Percentiles rank a stretch among this genome's conserved stretches.
Conservation (phyloP, 352 stramenopile species). For the Phytophthora uliginosa region DNA sequence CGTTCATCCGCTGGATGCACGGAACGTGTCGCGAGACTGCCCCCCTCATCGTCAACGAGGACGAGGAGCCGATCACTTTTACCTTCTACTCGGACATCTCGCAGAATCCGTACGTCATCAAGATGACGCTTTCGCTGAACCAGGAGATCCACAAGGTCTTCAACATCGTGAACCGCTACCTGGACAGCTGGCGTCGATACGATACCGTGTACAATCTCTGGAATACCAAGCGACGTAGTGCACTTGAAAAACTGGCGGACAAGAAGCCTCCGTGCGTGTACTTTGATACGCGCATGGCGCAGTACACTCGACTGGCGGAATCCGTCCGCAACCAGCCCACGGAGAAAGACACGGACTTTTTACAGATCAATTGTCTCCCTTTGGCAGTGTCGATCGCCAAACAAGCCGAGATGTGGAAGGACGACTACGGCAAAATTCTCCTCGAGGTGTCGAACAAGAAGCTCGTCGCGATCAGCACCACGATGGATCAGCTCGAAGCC, state of each 20-base stretch:
- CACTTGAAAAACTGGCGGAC: slow-evolving; percentile 94
- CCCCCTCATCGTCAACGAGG: slow-evolving; percentile 90
- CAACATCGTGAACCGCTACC: slow-evolving; percentile 95
- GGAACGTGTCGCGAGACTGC: slow-evolving; percentile 94
- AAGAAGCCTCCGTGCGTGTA: slow-evolving; percentile 95
- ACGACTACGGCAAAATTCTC: slow-evolving; percentile 95
- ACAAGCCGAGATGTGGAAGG: slow-evolving; percentile 95
- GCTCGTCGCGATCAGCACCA: slow-evolving; percentile 72
- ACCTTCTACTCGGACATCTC: slow-evolving; percentile 97
- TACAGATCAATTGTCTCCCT: slow-evolving; percentile 94
- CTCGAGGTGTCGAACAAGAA: slow-evolving; percentile 90
- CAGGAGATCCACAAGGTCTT: slow-evolving; percentile 96
- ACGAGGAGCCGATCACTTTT: slow-evolving; percentile 96
- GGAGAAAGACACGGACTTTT: slow-evolving; percentile 96
- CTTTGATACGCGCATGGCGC: slow-evolving; percentile 94
- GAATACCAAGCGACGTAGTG: slow-evolving; percentile 93
- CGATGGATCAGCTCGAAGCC: slow-evolving; percentile 83
- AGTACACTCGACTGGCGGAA: slow-evolving; percentile 92
- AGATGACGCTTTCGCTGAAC: slow-evolving; percentile 95
- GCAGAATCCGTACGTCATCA: slow-evolving; percentile 96
- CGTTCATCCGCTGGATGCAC: slow-evolving; percentile 97
- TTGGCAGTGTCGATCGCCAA: slow-evolving; percentile 92
- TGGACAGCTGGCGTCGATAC: slow-evolving; percentile 95
- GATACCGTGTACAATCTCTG: slow-evolving; percentile 96
- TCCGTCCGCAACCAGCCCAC: slow-evolving; percentile 90